Conservation (phyloP, 2,329 filamentous ascomycete genomes). For the Cytospora paraplurivora region DNA sequence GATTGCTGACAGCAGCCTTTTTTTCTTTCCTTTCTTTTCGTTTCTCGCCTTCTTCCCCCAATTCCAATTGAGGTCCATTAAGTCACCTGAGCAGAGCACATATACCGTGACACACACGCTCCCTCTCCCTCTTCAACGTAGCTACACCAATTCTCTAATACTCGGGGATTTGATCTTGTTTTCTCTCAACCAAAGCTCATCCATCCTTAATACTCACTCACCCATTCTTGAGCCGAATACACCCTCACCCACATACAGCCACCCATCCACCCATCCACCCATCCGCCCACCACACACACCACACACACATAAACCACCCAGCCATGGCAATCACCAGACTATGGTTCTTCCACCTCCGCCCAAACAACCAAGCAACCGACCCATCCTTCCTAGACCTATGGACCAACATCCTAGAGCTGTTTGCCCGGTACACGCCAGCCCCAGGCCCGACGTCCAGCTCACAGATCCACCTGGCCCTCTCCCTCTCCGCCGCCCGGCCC, state of each 20-base stretch:
- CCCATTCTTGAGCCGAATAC: not conserved
- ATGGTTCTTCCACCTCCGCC: constrained; percentile 28
- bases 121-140: no score
- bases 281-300: not conserved
- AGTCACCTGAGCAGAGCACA: no score
- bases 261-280: not conserved
- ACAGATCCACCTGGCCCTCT: constrained; percentile 18
- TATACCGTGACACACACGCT: no score
- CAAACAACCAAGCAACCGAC: constrained; percentile 17
- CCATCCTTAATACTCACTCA: no score
- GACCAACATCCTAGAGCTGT: constrained; percentile 26
- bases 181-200: no score
- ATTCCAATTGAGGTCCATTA: no score
- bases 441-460: constrained; percentile 4
- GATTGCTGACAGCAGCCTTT: no score
- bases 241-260: not conserved
- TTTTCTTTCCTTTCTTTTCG: no score
- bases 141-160: no score
- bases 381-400: constrained; percentile 24
- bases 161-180: no score
- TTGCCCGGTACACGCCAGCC: constrained; percentile 22
- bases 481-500: constrained; percentile 8
- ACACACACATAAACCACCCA: not conserved
- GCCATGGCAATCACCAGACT: constrained; percentile 28
- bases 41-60: no score